Evolutionary conservation across 108 stramenopile genomes (phyloP), one percentile per base, ranked within the genome.

Genomic region (Schizochytrium sp.): DNA sequence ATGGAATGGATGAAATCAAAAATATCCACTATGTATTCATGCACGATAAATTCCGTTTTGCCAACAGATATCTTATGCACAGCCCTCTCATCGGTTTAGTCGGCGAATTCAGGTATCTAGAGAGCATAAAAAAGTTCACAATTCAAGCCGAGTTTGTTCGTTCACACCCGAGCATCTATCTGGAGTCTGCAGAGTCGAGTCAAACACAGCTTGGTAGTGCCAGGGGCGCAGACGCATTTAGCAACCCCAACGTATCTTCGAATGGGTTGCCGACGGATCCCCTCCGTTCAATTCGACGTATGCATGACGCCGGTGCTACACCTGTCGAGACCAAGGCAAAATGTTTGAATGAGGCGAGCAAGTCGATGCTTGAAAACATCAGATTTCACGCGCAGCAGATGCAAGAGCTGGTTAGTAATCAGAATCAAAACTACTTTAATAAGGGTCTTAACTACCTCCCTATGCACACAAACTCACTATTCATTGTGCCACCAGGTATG

Each of bases 141-240:
- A 58, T 58, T 58, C 57, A 58, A 17, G 57, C 57, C 10, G 57
- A 58, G 57, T 58, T 58, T 58, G 57, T 58, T 58, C 57, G 57
- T 0, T 58, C 57, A 17, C 57, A 58, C 17, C 57, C 57, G 13
- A 15, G 13, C 0, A 58, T 58, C 10, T 58, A 58, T 17, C 57
- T 58, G 17, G 10, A 10, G 17, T 58, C 57, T 10, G 57, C 0
- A 10, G 13, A 17, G 13, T 10, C 10, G 0, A 58, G 13, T 15
- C 10, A 58, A 17, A 17, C 13, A 58, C 13, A 58, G 10, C 10
- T 17, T 0, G 57, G 17, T 17, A 17, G 10, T 58, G 57, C 57
- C 0, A 28, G 28, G 28, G 57, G 13, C 57, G 57, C 57, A 58
- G 57, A 17, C 10, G 57, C 57, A 58, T 10, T 17, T 10, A 17